Evolutionary conservation across 2,329 filamentous ascomycete species (phyloP).

Genomic region (Ceratocystis huliohia): DNA sequence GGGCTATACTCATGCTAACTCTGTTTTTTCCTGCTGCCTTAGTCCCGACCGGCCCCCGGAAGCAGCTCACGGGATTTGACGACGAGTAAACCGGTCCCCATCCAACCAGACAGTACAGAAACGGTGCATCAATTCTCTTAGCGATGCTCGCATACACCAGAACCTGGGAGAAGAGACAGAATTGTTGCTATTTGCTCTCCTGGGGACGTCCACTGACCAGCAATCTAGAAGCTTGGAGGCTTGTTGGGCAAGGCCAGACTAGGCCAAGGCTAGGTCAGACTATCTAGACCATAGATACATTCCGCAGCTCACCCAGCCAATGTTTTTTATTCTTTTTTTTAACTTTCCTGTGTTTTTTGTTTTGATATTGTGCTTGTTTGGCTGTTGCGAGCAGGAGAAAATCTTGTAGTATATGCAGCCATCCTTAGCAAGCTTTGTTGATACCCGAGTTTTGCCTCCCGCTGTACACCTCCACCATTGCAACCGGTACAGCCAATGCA

Average conservation of each 20-base stretch:
- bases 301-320: neutral
- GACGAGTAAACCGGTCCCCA: constrained; percentile 32
- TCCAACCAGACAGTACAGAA: neutral
- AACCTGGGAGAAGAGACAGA: neutral
- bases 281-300: constrained; percentile 1
- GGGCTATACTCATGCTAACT: constrained; percentile 22
- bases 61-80: constrained; percentile 48
- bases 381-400: neutral
- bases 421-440: neutral
- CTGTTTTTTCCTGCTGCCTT: constrained; percentile 5
- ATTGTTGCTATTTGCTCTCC: neutral
- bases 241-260: neutral
- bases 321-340: neutral
- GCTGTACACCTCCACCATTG: neutral
- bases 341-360: neutral
- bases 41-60: constrained; percentile 49
- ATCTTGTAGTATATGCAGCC: neutral
- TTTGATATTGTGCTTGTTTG: neutral
- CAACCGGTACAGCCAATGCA: too few species aligned
- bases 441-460: neutral
- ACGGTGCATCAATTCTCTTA: neutral
- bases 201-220: constrained; percentile 1
- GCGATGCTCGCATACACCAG: constrained; percentile 2
- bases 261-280: too few species aligned
- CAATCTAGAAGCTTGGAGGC: neutral